These are phyloP conservation scores for Candida railenensis DNA, from an alignment of 805 yeast genomes.

Conservation along the genomic window DNA sequence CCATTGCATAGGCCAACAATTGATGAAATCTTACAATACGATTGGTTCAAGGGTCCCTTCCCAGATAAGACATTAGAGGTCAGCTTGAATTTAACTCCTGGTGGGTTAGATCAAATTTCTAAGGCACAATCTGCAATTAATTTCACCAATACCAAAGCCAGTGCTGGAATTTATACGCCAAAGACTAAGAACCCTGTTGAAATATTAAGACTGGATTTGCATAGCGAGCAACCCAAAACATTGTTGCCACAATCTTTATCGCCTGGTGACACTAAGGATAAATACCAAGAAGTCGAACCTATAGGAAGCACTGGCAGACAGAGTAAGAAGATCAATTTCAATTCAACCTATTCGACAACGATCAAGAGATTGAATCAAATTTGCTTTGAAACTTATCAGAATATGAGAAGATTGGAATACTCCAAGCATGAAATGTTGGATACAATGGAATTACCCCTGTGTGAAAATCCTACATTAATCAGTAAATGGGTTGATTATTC, in stretches of 20 bases:
- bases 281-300: constrained; percentile 71
- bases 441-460: constrained; percentile 37
- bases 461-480: constrained; percentile 66
- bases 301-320: constrained; percentile 27
- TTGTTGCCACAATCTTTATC: constrained; percentile 87
- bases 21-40: constrained; percentile 73
- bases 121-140: constrained; percentile 64
- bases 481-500: constrained; percentile 99
- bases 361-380: constrained; percentile 35
- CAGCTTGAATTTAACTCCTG: constrained; percentile 64
- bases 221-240: constrained; percentile 63
- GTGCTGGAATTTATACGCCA: constrained; percentile 59
- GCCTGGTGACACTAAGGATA: constrained; percentile 86
- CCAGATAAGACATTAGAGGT: constrained; percentile 67
- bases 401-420: constrained; percentile 43
- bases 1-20: constrained; percentile 82
- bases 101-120: constrained; percentile 49
- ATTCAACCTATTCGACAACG: constrained; percentile 36
- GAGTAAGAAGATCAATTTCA: constrained; percentile 37
- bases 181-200: constrained; percentile 63
- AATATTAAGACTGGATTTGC: constrained; percentile 65
- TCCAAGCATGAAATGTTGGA: constrained; percentile 32
- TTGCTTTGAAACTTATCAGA: constrained; percentile 35
- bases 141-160: constrained; percentile 62
- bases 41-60: constrained; percentile 86